Base-by-base conservation (phyloP, 2,329 filamentous ascomycete species). In the Microascus cirrosus region DNA sequence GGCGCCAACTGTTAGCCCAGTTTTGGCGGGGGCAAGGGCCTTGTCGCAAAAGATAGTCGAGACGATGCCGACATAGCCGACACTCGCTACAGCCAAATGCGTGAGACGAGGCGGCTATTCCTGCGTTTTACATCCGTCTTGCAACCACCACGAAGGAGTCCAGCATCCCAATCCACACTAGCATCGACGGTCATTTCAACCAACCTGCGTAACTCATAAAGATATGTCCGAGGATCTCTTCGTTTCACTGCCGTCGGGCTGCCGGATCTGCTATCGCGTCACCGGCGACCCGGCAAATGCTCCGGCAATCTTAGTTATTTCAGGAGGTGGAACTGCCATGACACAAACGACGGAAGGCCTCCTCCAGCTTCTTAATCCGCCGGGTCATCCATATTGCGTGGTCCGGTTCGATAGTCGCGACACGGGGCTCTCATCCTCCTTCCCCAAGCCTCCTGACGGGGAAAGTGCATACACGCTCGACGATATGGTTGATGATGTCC, bases 231-330 rank as follows among this genome's bases (percentile, higher is more conserved):
- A 61, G 15, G 66, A 69, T 13, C 63, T 63, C 15, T 69, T 69
- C 20, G 61, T 64, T 10, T 59, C 57, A 0, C 60, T 69, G 18
- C 62, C 65, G 1, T 64, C 56, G 6, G 58, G 64, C 1, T 67
- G 67, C 32, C 62, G 63, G 12, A 61, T 70, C 28, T 70, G 66
- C 59, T 69, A 69, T 35, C 66, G 65, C 55, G 64, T 64, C 2
- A 63, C 63, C 25, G 67, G 67, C 28, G 56, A 64, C 18, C 61
- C 61, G 1, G 54, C 61, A 1, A 63, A 67, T 4, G 28, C 4
- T 45, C 61, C 67, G 2, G 63, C 64, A 1, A 62, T 69, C 11
- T 1, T 52, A 15, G 4, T 52, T 5, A 11, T 52, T 20, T 13
- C 15, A 25, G 48, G 48, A 7, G 22, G 65, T 54, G 57, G 51